Base-by-base conservation (phyloP, 2,329 filamentous ascomycete species). In the Cercospora sp. region DNA sequence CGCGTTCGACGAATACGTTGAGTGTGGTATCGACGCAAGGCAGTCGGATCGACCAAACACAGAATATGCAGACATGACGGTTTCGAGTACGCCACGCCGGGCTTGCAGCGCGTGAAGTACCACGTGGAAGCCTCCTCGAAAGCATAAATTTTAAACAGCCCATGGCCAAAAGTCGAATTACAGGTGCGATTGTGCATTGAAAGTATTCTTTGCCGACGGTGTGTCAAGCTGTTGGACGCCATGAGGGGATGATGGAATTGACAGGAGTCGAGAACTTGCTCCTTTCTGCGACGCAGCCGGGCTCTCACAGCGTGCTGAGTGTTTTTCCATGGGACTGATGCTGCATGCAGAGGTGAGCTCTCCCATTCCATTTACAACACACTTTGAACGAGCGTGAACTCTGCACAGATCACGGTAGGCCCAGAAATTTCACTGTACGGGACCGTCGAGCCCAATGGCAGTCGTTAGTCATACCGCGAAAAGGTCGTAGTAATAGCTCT, bases 31-130 rank as follows among this genome's bases (percentile, higher is more conserved):
- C 49, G 26, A 66, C 16, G 62, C 49, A 68, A 66, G 62, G 66
- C 51, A 30, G 32, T 28, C 43, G 63, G 61, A 40, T 66, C 45
- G 59, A 58, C 63, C 59, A 60, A 43, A 61, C 61, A 63, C 66
- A 59, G 43, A 61, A 26, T 61, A 53, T 69, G 63, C 66, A 66
- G 63, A 66, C 62, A 55, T 66, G 66, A 58, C 66, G 62, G 51
- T 49, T 66, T 66, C 18, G 10, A 66, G 66, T 61, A 63, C 66
- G 66, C 66, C 63, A 58, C 58, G 62, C 59, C 51, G 62, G 58
- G 32, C 45, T 28, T 43, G 58, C 61, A 58, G 21, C 18, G 37
- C 9, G 59, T 43, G 61, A 59, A 65, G 63, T 65, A 58, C 66
- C 66, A 66, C 63, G 66, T 65, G 66, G 66, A 63, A 28, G 62